A percentile compares a stretch with the other conserved stretches of the same genome.
These are phyloP conservation scores for Paramyrothecium roridum DNA, from an alignment of 2,329 filamentous ascomycete species.

Conservation along the genomic window DNA sequence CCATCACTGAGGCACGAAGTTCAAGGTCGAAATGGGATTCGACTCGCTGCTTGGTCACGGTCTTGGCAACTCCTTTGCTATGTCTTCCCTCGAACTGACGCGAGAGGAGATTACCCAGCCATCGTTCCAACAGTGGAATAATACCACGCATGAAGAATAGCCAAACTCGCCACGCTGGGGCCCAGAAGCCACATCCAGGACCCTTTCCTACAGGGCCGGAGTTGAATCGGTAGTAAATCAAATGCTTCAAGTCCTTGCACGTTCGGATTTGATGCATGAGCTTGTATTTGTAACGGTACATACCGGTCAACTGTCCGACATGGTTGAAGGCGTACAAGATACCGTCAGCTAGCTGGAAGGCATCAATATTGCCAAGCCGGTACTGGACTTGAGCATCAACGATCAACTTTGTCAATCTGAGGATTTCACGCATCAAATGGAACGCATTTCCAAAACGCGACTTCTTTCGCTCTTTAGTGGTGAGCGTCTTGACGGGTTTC, in stretches of 20 bases:
- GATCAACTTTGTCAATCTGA: slow-evolving; percentile 93
- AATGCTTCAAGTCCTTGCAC: slow-evolving; percentile 97
- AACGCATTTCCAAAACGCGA: slow-evolving; percentile 98
- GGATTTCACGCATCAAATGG: slow-evolving; percentile 96
- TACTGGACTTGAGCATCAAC: slow-evolving; percentile 99
- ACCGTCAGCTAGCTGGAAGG: slow-evolving; percentile 96
- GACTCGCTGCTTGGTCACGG: slow-evolving; percentile 97
- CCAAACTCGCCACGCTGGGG: slow-evolving; percentile 97
- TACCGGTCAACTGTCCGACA: slow-evolving; percentile 94
- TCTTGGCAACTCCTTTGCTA: slow-evolving; percentile 98
- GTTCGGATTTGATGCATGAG: slow-evolving; percentile 99
- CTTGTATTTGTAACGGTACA: slow-evolving; percentile 99
- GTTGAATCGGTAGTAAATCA: slow-evolving; percentile 99
- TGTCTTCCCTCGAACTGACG: slow-evolving; percentile 98
- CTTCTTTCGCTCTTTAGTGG: slow-evolving; percentile 99
- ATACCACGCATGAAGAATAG: slow-evolving; percentile 99
- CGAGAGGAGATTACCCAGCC: slow-evolving; percentile 94
- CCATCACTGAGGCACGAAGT: slow-evolving; percentile 96
- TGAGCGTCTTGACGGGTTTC: slow-evolving; percentile 97
- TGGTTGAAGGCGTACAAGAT: slow-evolving; percentile 99
- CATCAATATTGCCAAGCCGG: slow-evolving; percentile 94
- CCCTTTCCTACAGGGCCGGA: slow-evolving; percentile 95
- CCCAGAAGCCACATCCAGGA: slow-evolving; percentile 98
- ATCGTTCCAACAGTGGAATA: slow-evolving; percentile 91
- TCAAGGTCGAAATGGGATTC: slow-evolving; percentile 98